Base-by-base conservation (phyloP, 2,329 filamentous ascomycete species). In the Aulographum hederae region DNA sequence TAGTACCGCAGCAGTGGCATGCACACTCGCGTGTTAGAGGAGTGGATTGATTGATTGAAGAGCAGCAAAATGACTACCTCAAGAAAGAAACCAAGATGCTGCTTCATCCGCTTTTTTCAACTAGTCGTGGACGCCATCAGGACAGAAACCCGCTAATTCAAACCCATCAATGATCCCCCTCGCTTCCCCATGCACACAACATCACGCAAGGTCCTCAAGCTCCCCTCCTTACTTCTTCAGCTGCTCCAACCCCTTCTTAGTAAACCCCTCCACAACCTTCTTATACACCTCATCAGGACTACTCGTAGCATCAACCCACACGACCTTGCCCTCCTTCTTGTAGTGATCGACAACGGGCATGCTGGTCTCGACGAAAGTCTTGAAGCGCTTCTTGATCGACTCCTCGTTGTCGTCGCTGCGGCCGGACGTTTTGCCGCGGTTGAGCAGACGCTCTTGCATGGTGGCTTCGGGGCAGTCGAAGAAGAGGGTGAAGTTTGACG, bases 281-380 rank as follows among this genome's bases (percentile, higher is more conserved):
- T 56, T 50, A 50, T 74, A 76, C 13, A 77, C 69, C 37, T 69
- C 65, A 18, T 80, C 73, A 2, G 80, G 74, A 5, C 57, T 46
- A 27, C 69, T 66, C 17, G 73, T 76, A 18, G 85, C 81, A 44
- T 75, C 64, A 28, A 95, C 67, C 59, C 74, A 79, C 51, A 92
- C 69, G 12, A 95, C 82, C 50, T 75, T 74, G 44, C 69, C 73
- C 57, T 85, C 63, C 45, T 64, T 63, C 47, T 77, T 73, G 53
- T 78, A 95, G 51, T 81, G 71, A 43, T 92, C 68, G 33, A 98
- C 82, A 29, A 95, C 89, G 17, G 89, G 89, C 86, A 95, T 94
- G 58, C 82, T 93, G 2, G 84, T 93, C 57, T 95, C 84, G 45
- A 91, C 63, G 50, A 95, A 98, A 3, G 78, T 85, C 50, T 73